Evolutionary conservation across 1,284 basidiomycete species (phyloP), one percentile per base, ranked within the genome.

Genomic region (Chiua sp.): DNA sequence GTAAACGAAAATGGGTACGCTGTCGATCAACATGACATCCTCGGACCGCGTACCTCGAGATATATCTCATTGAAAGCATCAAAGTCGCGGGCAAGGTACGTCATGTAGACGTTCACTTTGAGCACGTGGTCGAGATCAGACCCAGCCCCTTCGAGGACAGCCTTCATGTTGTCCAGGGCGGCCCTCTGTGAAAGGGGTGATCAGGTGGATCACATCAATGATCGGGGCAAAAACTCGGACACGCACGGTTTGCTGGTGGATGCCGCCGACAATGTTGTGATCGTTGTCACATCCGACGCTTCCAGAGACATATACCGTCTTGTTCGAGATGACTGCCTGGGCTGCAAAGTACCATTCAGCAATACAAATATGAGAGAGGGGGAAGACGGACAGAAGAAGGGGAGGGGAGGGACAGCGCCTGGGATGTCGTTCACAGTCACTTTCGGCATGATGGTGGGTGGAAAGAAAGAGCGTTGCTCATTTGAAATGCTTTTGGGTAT

Each of bases 31-130:
- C 23, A n/a, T 12, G 3, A n/a, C 44, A 47, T 37, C 6, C 13
- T n/a, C n/a, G n/a, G 18, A 4, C 53, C n/a, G n/a, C 75, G 33
- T 56, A 84, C 86, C 76, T 82, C 72, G 5, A 67, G 49, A 65
- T 88, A 87, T 8, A 81, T 75, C 56, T 81, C 78, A 61, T 88
- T 87, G 81, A 88, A 85, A 0, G 70, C 71, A 6, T 57, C 64
- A 64, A 87, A 86, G 66, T 88, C 84, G 47, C 77, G 73, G 44
- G 67, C 53, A 72, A 88, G 75, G 66, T 87, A 75, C 2, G 78
- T 75, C 59, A 91, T 73, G 72, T 84, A 91, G 51, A 88, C 73
- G 64, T 83, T 89, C 47, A 79, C 82, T 73, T 90, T 90, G 67
- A 90, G 77, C 47, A 87, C 78, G 59, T 86, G 78, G 53, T 84